phyloP scores from a whole-genome alignment of 2,329 filamentous ascomycete genomes.

The Aspergillus sp. region DNA sequence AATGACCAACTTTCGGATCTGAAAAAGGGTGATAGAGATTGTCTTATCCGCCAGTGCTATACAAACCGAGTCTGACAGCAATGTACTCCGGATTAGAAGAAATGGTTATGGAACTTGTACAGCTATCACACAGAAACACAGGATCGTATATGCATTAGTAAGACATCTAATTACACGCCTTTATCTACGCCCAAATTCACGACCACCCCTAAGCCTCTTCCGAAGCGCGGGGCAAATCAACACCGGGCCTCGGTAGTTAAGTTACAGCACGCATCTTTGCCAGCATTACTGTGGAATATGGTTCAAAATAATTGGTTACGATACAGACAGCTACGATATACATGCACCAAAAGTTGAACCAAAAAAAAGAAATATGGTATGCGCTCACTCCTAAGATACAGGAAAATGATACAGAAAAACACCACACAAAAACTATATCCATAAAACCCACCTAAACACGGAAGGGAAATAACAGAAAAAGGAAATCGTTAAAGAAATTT shows the following conservation, averaged over 20 bases:
- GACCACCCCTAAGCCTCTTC: neutral
- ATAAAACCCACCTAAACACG: conserved; percentile 31
- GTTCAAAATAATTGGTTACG: neutral
- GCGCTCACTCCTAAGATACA: conserved; percentile 34
- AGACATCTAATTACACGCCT: neutral
- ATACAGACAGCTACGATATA: neutral
- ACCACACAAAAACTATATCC: conserved; percentile 32
- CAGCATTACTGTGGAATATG: neutral
- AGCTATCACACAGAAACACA: too few species aligned
- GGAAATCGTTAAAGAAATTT: conserved; percentile 28
- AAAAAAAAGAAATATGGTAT: conserved; percentile 28
- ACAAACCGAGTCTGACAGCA: too few species aligned
- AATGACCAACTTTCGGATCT: too few species aligned
- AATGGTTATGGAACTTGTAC: too few species aligned
- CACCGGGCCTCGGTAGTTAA: conserved; percentile 1
- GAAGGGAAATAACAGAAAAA: conserved; percentile 21
- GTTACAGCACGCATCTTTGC: conserved; percentile 12
- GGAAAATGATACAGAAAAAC: conserved; percentile 24
- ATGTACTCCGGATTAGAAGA: too few species aligned
- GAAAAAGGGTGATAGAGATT: too few species aligned
- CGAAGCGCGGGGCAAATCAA: conserved; percentile 2
- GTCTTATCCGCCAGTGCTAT: too few species aligned
- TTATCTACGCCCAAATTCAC: neutral
- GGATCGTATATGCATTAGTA: neutral
- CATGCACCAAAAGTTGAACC: conserved; percentile 2